Evolutionary conservation across 2,329 filamentous ascomycete genomes (phyloP).

Genomic region (Dendryphion nanum): DNA sequence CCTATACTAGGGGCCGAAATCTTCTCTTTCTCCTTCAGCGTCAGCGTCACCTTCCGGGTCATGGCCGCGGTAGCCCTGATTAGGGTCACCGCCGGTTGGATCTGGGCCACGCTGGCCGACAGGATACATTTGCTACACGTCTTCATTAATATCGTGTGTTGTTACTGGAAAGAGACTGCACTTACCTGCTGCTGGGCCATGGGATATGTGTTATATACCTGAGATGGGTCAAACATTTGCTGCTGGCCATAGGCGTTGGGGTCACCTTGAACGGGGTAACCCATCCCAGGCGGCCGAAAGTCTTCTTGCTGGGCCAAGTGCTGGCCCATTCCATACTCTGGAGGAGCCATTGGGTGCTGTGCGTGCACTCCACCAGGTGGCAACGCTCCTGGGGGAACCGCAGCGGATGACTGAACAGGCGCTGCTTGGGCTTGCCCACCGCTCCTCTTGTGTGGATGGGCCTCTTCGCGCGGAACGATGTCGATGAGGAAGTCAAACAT

Average conservation of each 20-base stretch:
- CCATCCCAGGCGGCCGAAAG: constrained; percentile 77
- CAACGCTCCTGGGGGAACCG: constrained; percentile 32
- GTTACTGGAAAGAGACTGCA: constrained; percentile 8
- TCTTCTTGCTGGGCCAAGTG: constrained; percentile 63
- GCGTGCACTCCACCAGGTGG: constrained; percentile 43
- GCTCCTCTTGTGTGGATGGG: constrained; percentile 74
- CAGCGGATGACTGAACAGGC: constrained; percentile 42
- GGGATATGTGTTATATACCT: constrained; percentile 78
- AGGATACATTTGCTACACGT: constrained; percentile 33
- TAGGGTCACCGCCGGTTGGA: constrained; percentile 33
- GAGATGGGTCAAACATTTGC: constrained; percentile 76
- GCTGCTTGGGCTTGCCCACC: constrained; percentile 37
- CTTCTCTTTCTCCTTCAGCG: constrained; percentile 41
- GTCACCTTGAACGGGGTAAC: constrained; percentile 72
- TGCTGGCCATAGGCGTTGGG: constrained; percentile 74
- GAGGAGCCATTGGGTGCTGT: constrained; percentile 52
- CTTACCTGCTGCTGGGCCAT: constrained; percentile 82
- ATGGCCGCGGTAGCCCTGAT: constrained; percentile 36
- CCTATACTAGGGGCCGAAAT: constrained; percentile 32
- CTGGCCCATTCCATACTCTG: constrained; percentile 56
- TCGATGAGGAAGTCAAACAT: constrained; percentile 99
- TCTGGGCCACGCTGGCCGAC: constrained; percentile 40
- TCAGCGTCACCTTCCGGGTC: constrained; percentile 38
- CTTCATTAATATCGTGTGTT: constrained; percentile 1
- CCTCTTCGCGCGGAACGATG: constrained; percentile 95